Conservation (phyloP, 2,329 filamentous ascomycete genomes). For the Phaeomoniella chlamydospora region DNA sequence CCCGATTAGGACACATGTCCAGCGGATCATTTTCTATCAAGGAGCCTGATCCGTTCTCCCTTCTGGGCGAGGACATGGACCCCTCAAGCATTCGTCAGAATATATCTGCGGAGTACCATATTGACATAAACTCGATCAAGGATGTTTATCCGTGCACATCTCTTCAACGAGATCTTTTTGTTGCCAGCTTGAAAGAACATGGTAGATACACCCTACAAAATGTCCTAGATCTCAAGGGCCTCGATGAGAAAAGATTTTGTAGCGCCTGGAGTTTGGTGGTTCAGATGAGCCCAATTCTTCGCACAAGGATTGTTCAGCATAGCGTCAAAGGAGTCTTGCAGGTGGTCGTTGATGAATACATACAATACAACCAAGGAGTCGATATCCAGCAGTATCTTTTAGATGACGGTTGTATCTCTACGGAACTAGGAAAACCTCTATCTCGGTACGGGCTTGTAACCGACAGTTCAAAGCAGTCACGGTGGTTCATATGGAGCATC, state of each 20-base stretch:
- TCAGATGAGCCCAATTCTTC: constrained; percentile 20
- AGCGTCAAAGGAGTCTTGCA: constrained; percentile 20
- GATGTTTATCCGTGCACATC: constrained; percentile 26
- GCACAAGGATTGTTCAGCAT: constrained; percentile 20
- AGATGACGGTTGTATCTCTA: constrained; percentile 14
- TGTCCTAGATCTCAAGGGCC: constrained; percentile 14
- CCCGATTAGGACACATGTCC: not conserved
- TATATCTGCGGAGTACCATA: constrained; percentile 15
- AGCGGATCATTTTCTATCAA: not conserved
- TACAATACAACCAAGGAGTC: constrained; percentile 18
- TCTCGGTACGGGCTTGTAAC: constrained; percentile 22
- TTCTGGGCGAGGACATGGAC: constrained; percentile 12
- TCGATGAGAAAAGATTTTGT: constrained; percentile 21
- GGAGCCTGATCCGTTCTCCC: constrained; percentile 11
- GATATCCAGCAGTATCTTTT: constrained; percentile 13
- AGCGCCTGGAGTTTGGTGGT: constrained; percentile 22
- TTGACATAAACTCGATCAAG: constrained; percentile 16
- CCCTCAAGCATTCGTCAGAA: constrained; percentile 14
- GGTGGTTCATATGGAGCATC: constrained; percentile 22
- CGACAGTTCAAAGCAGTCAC: constrained; percentile 5
- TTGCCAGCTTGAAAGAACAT: constrained; percentile 20
- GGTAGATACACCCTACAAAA: constrained; percentile 27
- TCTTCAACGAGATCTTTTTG: constrained; percentile 27
- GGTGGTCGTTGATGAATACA: constrained; percentile 21
- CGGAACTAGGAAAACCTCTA: constrained; percentile 19